phyloP scores from a whole-genome alignment of 805 yeast species.

The Hermanozyma aechmeae region DNA sequence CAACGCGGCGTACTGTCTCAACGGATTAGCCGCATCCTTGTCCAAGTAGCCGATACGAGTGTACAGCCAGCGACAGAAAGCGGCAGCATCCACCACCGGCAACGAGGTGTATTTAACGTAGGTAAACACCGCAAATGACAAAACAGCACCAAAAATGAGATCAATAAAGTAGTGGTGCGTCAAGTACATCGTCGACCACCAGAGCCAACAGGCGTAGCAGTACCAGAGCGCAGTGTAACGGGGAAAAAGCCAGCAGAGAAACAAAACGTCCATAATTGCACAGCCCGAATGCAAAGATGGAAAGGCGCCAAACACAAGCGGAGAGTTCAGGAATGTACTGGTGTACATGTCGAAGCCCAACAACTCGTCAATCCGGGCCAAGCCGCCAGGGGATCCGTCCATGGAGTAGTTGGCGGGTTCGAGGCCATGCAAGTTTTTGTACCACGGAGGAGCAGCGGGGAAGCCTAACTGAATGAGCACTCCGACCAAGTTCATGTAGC shows the following conservation, averaged over 20 bases:
- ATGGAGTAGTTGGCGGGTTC: constrained; percentile 85
- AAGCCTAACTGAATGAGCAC: constrained; percentile 73
- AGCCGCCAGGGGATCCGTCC: constrained; percentile 94
- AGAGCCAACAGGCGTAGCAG: constrained; percentile 80
- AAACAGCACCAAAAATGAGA: constrained; percentile 85
- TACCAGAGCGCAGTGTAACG: constrained; percentile 53
- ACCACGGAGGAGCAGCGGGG: constrained; percentile 99
- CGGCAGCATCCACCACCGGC: constrained; percentile 46
- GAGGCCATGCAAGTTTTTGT: constrained; percentile 72
- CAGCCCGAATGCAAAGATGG: constrained; percentile 87
- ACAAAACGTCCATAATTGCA: constrained; percentile 88
- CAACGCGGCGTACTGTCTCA: constrained; percentile 6
- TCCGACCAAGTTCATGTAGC: constrained; percentile 85
- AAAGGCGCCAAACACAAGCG: constrained; percentile 88
- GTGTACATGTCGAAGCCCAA: constrained; percentile 80
- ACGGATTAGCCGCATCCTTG: constrained; percentile 22
- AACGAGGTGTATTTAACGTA: constrained; percentile 58
- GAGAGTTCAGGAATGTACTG: constrained; percentile 72
- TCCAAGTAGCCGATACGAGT: constrained; percentile 20
- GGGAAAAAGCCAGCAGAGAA: constrained; percentile 79
- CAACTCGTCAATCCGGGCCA: constrained; percentile 74
- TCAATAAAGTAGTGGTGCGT: constrained; percentile 96
- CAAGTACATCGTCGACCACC: constrained; percentile 98
- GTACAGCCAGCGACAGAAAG: constrained; percentile 68
- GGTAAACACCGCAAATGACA: constrained; percentile 62